Percentiles rank a stretch among this genome's conserved stretches.
Conservation (phyloP, 148 eudicot species). For the Silene conica region DNA sequence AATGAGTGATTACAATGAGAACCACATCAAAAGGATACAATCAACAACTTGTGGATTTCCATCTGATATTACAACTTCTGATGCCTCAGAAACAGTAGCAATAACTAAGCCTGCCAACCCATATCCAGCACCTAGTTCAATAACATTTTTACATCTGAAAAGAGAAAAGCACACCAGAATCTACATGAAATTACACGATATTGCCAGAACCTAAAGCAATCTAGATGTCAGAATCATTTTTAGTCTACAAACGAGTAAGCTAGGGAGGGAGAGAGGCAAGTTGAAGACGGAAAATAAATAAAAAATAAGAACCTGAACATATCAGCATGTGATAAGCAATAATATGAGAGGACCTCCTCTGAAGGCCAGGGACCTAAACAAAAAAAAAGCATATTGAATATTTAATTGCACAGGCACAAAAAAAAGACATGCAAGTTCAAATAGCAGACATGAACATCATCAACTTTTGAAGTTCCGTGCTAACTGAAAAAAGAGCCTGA, state of each 20-base stretch:
- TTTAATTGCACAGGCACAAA: background rate
- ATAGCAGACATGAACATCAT: background rate
- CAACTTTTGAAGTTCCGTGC: background rate
- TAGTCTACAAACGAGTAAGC: background rate
- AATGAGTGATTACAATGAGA: background rate
- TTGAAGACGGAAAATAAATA: background rate
- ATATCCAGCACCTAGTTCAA: conserved; percentile 90
- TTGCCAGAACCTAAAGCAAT: background rate
- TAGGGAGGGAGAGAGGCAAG: background rate
- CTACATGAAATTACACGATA: background rate
- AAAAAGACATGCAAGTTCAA: background rate
- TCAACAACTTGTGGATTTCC: conserved; percentile 96
- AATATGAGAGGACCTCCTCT: conserved; percentile 85
- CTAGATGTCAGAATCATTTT: background rate
- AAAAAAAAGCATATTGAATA: conserved; percentile 16
- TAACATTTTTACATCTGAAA: conserved; percentile 59
- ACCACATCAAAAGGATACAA: conserved; percentile 68
- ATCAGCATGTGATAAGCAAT: conserved; percentile 62
- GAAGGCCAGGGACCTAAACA: conserved; percentile 91
- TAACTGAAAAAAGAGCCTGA: background rate
- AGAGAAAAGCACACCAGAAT: conserved; percentile 6
- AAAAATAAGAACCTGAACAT: conserved; percentile 54
- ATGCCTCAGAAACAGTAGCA: conserved; percentile 66
- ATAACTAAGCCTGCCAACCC: conserved; percentile 85
- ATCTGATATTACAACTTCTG: conserved; percentile 79